These are phyloP conservation scores for Quercus parvula DNA, from an alignment of 306 rosid species.

Conservation along the genomic window DNA sequence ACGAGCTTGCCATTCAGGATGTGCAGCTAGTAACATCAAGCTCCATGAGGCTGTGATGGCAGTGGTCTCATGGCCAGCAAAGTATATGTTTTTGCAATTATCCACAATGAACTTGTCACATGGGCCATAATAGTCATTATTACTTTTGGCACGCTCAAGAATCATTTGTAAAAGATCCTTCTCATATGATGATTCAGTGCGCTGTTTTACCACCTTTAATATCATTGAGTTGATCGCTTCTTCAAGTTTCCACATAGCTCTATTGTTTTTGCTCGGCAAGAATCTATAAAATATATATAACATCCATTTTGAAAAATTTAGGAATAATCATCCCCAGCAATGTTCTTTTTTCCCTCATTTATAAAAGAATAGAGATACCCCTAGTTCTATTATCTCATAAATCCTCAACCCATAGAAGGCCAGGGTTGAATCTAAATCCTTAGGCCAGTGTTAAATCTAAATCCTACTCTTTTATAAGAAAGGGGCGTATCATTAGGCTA, in stretches of 20 bases:
- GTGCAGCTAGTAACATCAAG: constrained; percentile 22
- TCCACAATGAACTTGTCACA: constrained; percentile 39
- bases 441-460: no score
- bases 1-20: constrained; percentile 29
- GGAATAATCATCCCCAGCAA: background rate
- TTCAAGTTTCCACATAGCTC: constrained; percentile 55
- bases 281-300: constrained; percentile 27
- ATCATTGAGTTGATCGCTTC: constrained; percentile 52
- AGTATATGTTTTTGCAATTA: constrained; percentile 29
- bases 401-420: no score
- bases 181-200: constrained; percentile 29
- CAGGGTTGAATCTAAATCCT: no score
- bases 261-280: constrained; percentile 54
- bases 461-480: no score
- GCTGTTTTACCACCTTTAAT: constrained; percentile 38
- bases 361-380: no score
- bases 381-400: no score
- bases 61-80: constrained; percentile 28
- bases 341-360: no score
- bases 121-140: constrained; percentile 5
- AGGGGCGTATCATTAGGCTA: no score
- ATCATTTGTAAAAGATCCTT: constrained; percentile 67
- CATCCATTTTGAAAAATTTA: background rate
- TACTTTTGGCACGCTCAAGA: constrained; percentile 49
- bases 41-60: constrained; percentile 17